Evolutionary conservation across 345 rosid species (phyloP).

Genomic region (Iberis pinnata): DNA sequence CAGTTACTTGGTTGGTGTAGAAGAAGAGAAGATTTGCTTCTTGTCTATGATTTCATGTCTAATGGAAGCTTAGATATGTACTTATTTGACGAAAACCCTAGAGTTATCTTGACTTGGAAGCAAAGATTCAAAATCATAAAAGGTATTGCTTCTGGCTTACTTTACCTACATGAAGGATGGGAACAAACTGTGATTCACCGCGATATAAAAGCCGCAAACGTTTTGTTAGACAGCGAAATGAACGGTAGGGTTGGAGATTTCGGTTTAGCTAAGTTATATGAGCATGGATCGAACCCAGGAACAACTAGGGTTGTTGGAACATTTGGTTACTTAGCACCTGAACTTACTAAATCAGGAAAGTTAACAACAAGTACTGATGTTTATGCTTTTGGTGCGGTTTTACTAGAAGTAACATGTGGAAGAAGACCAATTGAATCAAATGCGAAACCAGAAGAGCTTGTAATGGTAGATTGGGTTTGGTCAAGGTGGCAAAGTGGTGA

Average conservation of each 20-base stretch:
- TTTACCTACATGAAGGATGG: conserved; percentile 90
- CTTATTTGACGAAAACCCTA: conserved; percentile 53
- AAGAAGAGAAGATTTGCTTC: conserved; percentile 46
- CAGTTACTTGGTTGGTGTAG: conserved; percentile 84
- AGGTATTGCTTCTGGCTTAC: conserved; percentile 78
- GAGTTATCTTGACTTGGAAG: conserved; percentile 54
- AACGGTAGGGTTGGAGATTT: conserved; percentile 83
- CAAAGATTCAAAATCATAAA: conserved; percentile 69
- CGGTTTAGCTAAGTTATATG: conserved; percentile 82
- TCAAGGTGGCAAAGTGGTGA: conserved; percentile 59
- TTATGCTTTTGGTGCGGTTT: conserved; percentile 81
- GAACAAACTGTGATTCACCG: conserved; percentile 89
- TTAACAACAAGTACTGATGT: conserved; percentile 71
- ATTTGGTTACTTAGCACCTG: conserved; percentile 93
- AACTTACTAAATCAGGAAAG: conserved; percentile 77
- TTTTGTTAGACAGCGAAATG: conserved; percentile 63
- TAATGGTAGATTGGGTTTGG: conserved; percentile 92
- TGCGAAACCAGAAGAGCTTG: conserved; percentile 77
- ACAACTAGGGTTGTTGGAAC: conserved; percentile 87
- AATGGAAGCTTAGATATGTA: conserved; percentile 87
- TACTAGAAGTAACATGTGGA: conserved; percentile 79
- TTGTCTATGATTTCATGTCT: conserved; percentile 85
- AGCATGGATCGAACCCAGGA: conserved; percentile 61
- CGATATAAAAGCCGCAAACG: conserved; percentile 83
- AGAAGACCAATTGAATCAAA: conserved; percentile 76